A percentile compares a stretch with the other conserved stretches of the same genome.
Evolutionary conservation across 1,284 basidiomycete genomes (phyloP).

Genomic region (Malassezia brasiliensis): DNA sequence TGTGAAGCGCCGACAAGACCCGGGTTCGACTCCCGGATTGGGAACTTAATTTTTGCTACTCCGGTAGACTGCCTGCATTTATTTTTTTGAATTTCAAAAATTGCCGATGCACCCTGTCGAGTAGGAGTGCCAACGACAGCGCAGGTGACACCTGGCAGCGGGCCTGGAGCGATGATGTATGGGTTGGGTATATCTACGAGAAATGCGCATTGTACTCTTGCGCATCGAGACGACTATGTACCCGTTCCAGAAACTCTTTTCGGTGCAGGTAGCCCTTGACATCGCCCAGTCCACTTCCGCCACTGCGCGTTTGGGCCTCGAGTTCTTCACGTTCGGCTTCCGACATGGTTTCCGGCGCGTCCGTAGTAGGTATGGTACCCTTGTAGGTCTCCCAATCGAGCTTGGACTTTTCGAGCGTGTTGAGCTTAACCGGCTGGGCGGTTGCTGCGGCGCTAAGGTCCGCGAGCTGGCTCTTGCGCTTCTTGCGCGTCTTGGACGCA

Average conservation of each 20-base stretch:
- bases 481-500: slow-evolving; percentile 5
- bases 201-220: slow-evolving; percentile 13
- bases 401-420: slow-evolving; percentile 46
- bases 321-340: slow-evolving; percentile 38
- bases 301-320: slow-evolving; percentile 42
- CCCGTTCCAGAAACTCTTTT: slow-evolving; percentile 40
- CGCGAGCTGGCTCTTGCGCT: slow-evolving; percentile 15
- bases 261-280: slow-evolving; percentile 45
- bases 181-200: neutral
- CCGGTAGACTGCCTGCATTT: neutral
- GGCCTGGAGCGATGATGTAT: no score
- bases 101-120: no score
- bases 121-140: no score
- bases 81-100: neutral
- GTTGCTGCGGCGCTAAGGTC: slow-evolving; percentile 17
- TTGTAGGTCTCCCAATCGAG: slow-evolving; percentile 38
- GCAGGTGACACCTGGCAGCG: no score
- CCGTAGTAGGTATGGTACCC: neutral
- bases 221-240: slow-evolving; percentile 26
- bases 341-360: slow-evolving; percentile 16
- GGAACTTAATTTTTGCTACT: slow-evolving; percentile 15
- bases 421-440: slow-evolving; percentile 35
- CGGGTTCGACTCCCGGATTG: slow-evolving; percentile 24
- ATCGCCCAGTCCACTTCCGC: slow-evolving; percentile 33
- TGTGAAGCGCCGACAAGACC: slow-evolving; percentile 22